Evolutionary conservation across 805 yeast species (phyloP).

Genomic region (Candida sanyiensis): DNA sequence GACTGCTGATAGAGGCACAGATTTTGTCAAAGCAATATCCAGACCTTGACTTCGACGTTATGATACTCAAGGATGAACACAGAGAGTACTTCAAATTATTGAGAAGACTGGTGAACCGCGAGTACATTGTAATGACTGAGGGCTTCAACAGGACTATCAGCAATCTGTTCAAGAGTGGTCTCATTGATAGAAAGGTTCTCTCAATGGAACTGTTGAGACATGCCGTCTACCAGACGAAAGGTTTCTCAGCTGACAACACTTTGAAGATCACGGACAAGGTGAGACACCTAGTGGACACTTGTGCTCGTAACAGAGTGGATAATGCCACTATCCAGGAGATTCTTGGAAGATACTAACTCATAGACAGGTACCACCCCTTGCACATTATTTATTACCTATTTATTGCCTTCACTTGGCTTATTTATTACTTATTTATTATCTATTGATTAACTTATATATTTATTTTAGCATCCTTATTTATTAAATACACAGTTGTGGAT

Average conservation of each 20-base stretch:
- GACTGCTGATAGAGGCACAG: constrained; percentile 1
- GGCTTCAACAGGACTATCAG: constrained; percentile 4
- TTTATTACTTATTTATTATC: constrained; percentile 6
- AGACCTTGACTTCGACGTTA: not conserved
- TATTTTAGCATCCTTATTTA: not conserved
- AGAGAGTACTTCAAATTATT: not conserved
- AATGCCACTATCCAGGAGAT: constrained; percentile 1
- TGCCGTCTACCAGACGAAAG: constrained; percentile 3
- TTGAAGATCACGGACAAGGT: constrained; percentile 9
- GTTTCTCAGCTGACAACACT: not conserved
- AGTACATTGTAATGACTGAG: constrained; percentile 6
- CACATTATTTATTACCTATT: constrained; percentile 7
- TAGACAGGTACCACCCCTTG: too few relatives aligned
- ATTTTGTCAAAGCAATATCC: not conserved
- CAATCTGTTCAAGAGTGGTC: constrained; percentile 2
- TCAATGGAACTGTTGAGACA: constrained; percentile 9
- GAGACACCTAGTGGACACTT: constrained; percentile 6
- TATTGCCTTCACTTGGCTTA: constrained; percentile 5
- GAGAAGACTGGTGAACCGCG: not conserved
- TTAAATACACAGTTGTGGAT: too few relatives aligned
- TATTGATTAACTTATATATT: constrained; percentile 1
- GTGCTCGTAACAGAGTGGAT: constrained; percentile 6
- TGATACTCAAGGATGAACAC: not conserved
- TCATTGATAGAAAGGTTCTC: constrained; percentile 6
- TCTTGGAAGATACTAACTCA: not conserved